Evolutionary conservation across 257 asterid species (phyloP).

Genomic region (Hygrophila difformis): DNA sequence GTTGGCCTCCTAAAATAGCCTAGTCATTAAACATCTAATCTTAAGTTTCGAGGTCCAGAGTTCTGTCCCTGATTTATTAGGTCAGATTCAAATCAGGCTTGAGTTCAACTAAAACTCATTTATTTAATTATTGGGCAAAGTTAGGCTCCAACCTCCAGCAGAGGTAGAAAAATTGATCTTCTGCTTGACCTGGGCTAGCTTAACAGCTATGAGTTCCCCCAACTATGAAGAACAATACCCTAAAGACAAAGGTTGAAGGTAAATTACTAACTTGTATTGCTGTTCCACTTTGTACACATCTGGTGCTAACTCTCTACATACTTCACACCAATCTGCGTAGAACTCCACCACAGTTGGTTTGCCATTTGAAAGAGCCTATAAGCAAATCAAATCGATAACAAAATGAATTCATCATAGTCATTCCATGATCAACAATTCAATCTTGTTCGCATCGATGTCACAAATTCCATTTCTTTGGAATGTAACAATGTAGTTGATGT

Average conservation of each 20-base stretch:
- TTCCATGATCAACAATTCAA: not conserved
- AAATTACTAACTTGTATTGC: conserved; percentile 55
- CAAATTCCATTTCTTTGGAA: no score
- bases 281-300: conserved; percentile 86
- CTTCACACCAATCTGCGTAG: conserved; percentile 99
- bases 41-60: no score
- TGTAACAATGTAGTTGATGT: no score
- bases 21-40: no score
- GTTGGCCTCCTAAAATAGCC: no score
- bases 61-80: no score
- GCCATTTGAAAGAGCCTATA: conserved; percentile 82
- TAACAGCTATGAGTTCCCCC: not conserved
- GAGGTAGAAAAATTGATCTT: no score
- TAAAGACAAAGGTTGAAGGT: not conserved
- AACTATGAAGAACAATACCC: not conserved
- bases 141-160: no score
- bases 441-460: not conserved
- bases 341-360: conserved; percentile 98
- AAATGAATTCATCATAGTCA: not conserved
- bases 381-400: not conserved
- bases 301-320: conserved; percentile 80
- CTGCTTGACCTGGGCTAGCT: no score
- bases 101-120: no score
- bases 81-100: no score
- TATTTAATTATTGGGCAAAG: no score